phyloP scores from a whole-genome alignment of 805 yeast species.

The Suhomyces kilbournensis region DNA sequence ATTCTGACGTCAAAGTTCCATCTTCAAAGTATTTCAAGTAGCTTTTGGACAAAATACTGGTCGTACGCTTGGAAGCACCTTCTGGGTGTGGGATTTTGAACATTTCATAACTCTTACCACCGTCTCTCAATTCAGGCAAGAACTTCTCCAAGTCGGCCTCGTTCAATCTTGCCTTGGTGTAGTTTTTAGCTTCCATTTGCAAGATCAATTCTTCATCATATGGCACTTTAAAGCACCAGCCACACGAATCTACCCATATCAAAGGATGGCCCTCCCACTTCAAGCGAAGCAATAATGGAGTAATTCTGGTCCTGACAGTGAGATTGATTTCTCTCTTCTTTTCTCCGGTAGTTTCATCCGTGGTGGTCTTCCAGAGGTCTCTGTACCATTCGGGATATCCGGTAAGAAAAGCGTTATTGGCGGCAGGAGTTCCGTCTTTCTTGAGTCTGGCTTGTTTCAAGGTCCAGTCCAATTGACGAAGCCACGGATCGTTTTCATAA shows the following conservation, averaged over 20 bases:
- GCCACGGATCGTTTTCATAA: constrained; percentile 78
- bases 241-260: constrained; percentile 71
- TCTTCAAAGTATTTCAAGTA: constrained; percentile 71
- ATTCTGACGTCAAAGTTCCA: constrained; percentile 68
- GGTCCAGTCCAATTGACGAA: constrained; percentile 86
- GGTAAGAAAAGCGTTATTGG: constrained; percentile 71
- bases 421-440: constrained; percentile 65
- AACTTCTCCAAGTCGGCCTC: constrained; percentile 27
- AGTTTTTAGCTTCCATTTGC: constrained; percentile 37
- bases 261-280: constrained; percentile 86
- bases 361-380: constrained; percentile 41
- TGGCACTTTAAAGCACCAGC: constrained; percentile 85
- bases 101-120: constrained; percentile 25
- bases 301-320: constrained; percentile 67
- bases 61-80: constrained; percentile 71
- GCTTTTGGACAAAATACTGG: constrained; percentile 73
- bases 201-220: constrained; percentile 26
- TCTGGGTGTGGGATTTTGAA: constrained; percentile 88
- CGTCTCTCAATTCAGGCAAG: constrained; percentile 21
- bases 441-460: constrained; percentile 56
- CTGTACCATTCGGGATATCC: constrained; percentile 96
- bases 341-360: constrained; percentile 26
- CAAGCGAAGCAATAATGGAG: constrained; percentile 72
- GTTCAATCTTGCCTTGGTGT: constrained; percentile 27
- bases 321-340: constrained; percentile 47